A percentile compares a stretch with the other conserved stretches of the same genome.
phyloP scores from a whole-genome alignment of 331 rosid species.

The Spiraea crenata region DNA sequence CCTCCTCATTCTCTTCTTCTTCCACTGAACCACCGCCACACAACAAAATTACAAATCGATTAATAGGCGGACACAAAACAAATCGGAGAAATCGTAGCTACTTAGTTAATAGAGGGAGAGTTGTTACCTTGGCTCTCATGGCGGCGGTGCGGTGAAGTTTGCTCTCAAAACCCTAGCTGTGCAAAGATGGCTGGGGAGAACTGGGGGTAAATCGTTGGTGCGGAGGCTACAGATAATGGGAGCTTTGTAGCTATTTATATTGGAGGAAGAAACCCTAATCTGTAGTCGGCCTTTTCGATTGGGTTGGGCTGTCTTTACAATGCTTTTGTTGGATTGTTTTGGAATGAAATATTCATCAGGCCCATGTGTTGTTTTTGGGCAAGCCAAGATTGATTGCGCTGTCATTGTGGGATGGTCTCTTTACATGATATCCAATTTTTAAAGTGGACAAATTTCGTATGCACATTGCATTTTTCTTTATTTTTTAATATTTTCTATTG shows the following conservation, averaged over 20 bases:
- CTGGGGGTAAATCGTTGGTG: background rate
- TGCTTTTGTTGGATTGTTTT: too few relatives aligned
- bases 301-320: background rate
- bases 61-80: background rate
- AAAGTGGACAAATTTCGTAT: too few relatives aligned
- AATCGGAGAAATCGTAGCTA: too few relatives aligned
- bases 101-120: background rate
- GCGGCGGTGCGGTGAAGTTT: constrained; percentile 1
- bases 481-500: too few relatives aligned
- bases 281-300: background rate
- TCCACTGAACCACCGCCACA: constrained; percentile 52
- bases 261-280: constrained; percentile 44
- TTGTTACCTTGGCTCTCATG: constrained; percentile 73
- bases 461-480: too few relatives aligned
- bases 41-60: background rate
- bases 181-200: constrained; percentile 16
- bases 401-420: too few relatives aligned
- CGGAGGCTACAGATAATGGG: background rate
- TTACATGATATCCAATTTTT: too few relatives aligned
- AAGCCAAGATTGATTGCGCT: too few relatives aligned
- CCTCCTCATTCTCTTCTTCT: constrained; percentile 99
- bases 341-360: too few relatives aligned
- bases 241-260: constrained; percentile 32
- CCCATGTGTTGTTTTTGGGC: too few relatives aligned
- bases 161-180: constrained; percentile 23